Base-by-base conservation (phyloP, 2,329 filamentous ascomycete genomes). In the Cercospora sp. region DNA sequence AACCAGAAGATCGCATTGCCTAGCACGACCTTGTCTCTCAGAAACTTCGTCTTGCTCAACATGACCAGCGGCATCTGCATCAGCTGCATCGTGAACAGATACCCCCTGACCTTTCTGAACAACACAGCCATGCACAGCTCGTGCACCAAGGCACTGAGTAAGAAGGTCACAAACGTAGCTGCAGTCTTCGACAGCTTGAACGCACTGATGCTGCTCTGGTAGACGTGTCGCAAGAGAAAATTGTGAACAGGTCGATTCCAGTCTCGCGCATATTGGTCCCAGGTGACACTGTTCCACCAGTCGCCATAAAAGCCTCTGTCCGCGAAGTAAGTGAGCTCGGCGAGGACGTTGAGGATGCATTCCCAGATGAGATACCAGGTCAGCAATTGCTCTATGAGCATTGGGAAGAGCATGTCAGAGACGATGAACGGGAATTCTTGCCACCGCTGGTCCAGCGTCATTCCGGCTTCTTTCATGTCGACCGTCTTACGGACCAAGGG, bases 201-300 rank as follows among this genome's bases (percentile, higher is more conserved):
- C 9, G 89, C 87, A 1, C 89, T 91, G 74, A 94, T 93, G 57
- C 88, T 90, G 57, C 86, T 88, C 79, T 94, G 90, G 76, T 94
- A 94, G 68, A 94, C 91, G 74, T 94, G 91, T 13, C 91, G 85
- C 2, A 93, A 83, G 30, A 94, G 81, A 78, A 94, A 94, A 73
- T 90, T 89, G 76, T 93, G 91, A 3, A 94, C 91, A 0, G 91
- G 91, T n/a, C 88, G 82, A 76, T 94, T 94, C 91, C 91, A 94
- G 76, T 93, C 90, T 45, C 91, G 84, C 3, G 91, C 91, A 74
- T 91, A 94, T 75, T 93, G 89, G 74, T 93, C 90, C 87, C 89
- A 92, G 0, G 82, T 82, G 16, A 84, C 78, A n/a, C 76, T 77
- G 69, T 85, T 84, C 85, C 84, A 85, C 70, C 72, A 73, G 58